Percentiles rank a stretch among this genome's conserved stretches.
phyloP scores from a whole-genome alignment of 164 flowering plant genomes.

The Protea cynaroides region DNA sequence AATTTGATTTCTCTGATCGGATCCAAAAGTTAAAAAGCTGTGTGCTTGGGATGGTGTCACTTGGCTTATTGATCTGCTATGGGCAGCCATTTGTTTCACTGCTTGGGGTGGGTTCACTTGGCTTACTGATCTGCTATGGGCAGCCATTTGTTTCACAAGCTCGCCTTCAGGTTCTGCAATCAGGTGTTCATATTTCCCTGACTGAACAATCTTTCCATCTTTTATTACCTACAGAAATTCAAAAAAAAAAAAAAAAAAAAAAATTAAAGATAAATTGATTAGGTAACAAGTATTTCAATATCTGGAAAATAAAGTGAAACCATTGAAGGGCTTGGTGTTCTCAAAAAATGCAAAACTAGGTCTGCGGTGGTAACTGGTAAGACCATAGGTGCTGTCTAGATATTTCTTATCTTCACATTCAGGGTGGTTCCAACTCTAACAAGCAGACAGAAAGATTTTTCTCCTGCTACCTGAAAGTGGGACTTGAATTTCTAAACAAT shows the following conservation, averaged over 20 bases:
- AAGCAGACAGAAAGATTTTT: not conserved
- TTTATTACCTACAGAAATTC: constrained; percentile 53
- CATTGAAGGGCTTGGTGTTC: too few relatives aligned
- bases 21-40: constrained; percentile 1
- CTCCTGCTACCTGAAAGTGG: not conserved
- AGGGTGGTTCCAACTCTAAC: not conserved
- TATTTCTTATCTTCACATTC: not conserved
- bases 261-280: not conserved
- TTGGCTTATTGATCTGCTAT: constrained; percentile 45
- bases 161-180: constrained; percentile 44
- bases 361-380: too few relatives aligned
- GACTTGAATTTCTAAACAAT: too few relatives aligned
- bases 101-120: constrained; percentile 42
- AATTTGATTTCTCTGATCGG: constrained; percentile 17
- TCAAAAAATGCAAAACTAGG: too few relatives aligned
- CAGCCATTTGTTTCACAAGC: constrained; percentile 52
- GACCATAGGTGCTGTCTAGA: not conserved
- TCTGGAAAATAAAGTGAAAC: too few relatives aligned
- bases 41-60: constrained; percentile 31
- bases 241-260: not conserved
- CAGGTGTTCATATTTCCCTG: constrained; percentile 66
- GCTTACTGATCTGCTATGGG: constrained; percentile 47
- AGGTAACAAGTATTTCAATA: too few relatives aligned
- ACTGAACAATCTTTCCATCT: constrained; percentile 62
- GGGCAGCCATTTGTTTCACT: constrained; percentile 60